These are phyloP conservation scores for Rhynchosporium graminicola DNA, from an alignment of 2,329 filamentous ascomycete species.

Conservation along the genomic window DNA sequence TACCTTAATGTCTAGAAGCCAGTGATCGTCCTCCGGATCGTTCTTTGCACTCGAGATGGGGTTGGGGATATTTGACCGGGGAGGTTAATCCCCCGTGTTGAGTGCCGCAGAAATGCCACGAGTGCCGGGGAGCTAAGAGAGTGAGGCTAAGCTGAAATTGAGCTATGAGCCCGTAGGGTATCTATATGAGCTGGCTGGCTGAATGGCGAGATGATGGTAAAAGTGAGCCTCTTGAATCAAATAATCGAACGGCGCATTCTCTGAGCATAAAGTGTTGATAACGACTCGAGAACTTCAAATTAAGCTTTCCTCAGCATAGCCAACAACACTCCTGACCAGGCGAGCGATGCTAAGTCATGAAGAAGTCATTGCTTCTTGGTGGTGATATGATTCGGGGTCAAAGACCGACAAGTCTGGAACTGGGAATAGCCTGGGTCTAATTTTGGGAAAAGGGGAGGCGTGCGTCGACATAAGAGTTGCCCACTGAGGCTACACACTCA, in stretches of 20 bases:
- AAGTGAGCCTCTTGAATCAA: too few relatives aligned
- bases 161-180: not conserved
- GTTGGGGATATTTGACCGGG: not conserved
- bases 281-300: not conserved
- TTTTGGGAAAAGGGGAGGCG: not conserved
- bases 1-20: constrained; percentile 9
- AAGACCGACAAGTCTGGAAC: not conserved
- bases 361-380: not conserved
- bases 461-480: constrained; percentile 9
- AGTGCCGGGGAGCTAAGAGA: not conserved
- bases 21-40: constrained; percentile 9
- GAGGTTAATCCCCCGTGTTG: constrained; percentile 4
- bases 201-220: not conserved
- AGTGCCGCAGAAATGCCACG: constrained; percentile 5
- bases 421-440: constrained; percentile 3
- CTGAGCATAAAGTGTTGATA: not conserved
- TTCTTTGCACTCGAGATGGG: constrained; percentile 4
- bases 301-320: not conserved
- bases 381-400: not conserved
- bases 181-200: not conserved
- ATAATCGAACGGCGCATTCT: too few relatives aligned
- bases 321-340: not conserved
- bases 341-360: not conserved
- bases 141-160: not conserved
- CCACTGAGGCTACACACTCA: not conserved